Base-by-base conservation (phyloP, 2,329 filamentous ascomycete species). In the Dactylellina drechsleri region DNA sequence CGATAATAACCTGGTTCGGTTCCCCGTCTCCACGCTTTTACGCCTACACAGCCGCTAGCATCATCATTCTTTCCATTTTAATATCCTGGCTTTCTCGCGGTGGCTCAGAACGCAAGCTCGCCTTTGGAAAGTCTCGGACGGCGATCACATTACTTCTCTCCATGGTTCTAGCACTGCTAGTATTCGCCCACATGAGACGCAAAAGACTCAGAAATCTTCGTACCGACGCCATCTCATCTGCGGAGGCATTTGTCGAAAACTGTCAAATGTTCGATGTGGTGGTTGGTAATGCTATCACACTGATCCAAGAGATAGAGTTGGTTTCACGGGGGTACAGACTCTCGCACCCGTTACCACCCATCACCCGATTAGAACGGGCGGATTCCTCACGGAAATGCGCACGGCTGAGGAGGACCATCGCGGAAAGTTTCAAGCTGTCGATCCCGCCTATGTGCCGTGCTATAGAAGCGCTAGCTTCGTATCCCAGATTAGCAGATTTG, bases 261-360 rank as follows among this genome's bases (percentile, higher is more conserved):
- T 89, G 92, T 45, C 92, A 96, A 80, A 88, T 90, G 58, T 92
- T 96, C 78, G 93, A 97, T 82, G 88, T 89, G 47, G 90, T 90
- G 20, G 89, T 88, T 47, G 89, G 89, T 45, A 90, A 92, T 36
- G 91, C 92, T 1, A 85, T 97, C 66, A 89, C 91, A 43, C 86
- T 97, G 74, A 90, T 97, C 76, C 93, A 97, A 81, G 93, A 97
- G 82, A 93, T 97, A n/a, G 93, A 97, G 83, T 86, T 97, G 36
- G 93, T 97, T 26, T 96, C 93, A 31, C 88, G 93, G 78, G 93
- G 93, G 20, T 97, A 96, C 82, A 87, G 92, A 83, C 85, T 97
- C 89, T 92, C 96, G 92, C 84, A 90, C 89, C 15, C 94, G 93
- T 23, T 83, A 41, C 94, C 95, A 5, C 95, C 95, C n/a, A 91